Percentiles rank a stretch among this genome's conserved stretches.
Evolutionary conservation across 257 asterid genomes (phyloP).

Genomic region (Cinchona pubescens): DNA sequence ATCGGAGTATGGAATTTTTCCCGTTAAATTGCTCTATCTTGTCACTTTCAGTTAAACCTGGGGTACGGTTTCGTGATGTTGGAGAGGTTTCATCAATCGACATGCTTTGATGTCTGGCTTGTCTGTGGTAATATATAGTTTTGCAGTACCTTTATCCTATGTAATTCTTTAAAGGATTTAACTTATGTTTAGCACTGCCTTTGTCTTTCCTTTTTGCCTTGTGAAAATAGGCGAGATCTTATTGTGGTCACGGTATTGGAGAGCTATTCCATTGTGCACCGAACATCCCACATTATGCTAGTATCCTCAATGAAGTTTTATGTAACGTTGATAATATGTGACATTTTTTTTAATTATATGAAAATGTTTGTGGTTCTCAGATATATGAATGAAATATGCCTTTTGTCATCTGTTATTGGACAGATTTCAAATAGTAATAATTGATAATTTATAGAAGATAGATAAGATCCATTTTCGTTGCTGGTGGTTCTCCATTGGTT

Average conservation of each 20-base stretch:
- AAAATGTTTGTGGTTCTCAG: background rate
- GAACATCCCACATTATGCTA: conserved; percentile 91
- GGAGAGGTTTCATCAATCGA: conserved; percentile 87
- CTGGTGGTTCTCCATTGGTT: background rate
- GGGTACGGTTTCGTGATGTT: conserved; percentile 85
- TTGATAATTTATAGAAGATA: background rate
- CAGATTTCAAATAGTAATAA: background rate
- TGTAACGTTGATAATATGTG: background rate
- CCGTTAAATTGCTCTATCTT: conserved; percentile 10
- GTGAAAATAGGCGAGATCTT: conserved; percentile 63
- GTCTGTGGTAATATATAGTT: conserved; percentile 59
- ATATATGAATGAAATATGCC: background rate
- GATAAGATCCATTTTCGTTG: too few species aligned
- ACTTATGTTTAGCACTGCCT: background rate
- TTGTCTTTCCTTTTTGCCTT: background rate
- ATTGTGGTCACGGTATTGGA: conserved; percentile 97
- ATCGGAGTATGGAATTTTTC: background rate
- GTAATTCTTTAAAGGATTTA: conserved; percentile 1
- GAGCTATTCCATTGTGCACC: conserved; percentile 99
- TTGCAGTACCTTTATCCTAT: background rate
- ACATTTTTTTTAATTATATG: background rate
- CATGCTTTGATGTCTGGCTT: conserved; percentile 92
- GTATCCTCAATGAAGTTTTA: conserved; percentile 57
- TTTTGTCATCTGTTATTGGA: background rate
- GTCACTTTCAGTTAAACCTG: conserved; percentile 75